These are phyloP conservation scores for Tinospora cordifolia DNA, from an alignment of 164 flowering plant species.

Conservation along the genomic window DNA sequence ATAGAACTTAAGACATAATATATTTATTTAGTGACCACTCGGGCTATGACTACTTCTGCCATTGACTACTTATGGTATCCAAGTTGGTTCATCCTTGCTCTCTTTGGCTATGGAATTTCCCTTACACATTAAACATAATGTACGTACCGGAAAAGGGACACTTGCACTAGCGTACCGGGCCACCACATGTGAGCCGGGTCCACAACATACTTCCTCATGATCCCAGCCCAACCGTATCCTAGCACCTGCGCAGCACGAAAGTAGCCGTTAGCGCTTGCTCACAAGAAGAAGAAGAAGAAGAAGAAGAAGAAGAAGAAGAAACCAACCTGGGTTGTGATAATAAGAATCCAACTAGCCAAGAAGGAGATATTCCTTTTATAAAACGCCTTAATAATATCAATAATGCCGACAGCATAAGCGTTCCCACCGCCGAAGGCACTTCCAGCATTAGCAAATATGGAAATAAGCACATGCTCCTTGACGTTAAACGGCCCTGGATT, in stretches of 20 bases:
- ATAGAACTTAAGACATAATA: too few relatives aligned
- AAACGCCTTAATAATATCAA: slow-evolving; percentile 61
- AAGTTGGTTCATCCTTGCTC: too few relatives aligned
- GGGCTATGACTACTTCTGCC: too few relatives aligned
- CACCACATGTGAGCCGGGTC: slow-evolving; percentile 67
- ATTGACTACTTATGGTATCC: too few relatives aligned
- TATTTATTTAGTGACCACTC: too few relatives aligned
- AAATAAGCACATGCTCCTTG: slow-evolving; percentile 65
- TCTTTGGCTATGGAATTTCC: too few relatives aligned
- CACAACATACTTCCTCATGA: slow-evolving; percentile 44
- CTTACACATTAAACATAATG: too few relatives aligned
- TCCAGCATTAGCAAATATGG: slow-evolving; percentile 66
- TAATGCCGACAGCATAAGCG: slow-evolving; percentile 55
- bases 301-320: neutral
- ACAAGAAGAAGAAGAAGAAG: slow-evolving; percentile 6
- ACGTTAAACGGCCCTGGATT: slow-evolving; percentile 67
- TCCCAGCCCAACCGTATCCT: slow-evolving; percentile 61
- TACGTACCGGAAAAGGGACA: slow-evolving; percentile 46
- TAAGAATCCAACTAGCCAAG: slow-evolving; percentile 52
- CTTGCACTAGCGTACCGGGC: slow-evolving; percentile 48
- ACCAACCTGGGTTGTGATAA: slow-evolving; percentile 72
- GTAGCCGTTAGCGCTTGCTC: neutral
- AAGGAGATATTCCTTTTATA: slow-evolving; percentile 49
- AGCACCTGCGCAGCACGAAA: slow-evolving; percentile 26
- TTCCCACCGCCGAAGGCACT: slow-evolving; percentile 45